Evolutionary conservation across 2,329 filamentous ascomycete species (phyloP).

Genomic region (Diaporthe ilicicola): DNA sequence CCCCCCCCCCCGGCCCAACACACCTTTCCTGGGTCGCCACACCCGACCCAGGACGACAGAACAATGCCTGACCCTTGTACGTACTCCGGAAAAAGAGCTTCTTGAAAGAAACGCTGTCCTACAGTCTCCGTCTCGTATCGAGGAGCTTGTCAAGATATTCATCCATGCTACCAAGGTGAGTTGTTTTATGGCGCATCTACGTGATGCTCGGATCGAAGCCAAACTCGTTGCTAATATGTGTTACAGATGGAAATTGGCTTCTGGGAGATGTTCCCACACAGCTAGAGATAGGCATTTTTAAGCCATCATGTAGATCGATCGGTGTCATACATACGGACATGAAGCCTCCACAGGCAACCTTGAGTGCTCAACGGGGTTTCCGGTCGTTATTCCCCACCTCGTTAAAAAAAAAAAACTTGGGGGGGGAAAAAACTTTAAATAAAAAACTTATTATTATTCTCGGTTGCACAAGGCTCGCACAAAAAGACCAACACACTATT

Average conservation of each 20-base stretch:
- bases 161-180: conserved; percentile 84
- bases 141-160: conserved; percentile 86
- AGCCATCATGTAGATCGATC: background rate
- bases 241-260: conserved; percentile 77
- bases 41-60: too few relatives aligned
- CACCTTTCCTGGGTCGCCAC: too few relatives aligned
- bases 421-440: too few relatives aligned
- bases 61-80: background rate
- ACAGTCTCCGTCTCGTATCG: conserved; percentile 78
- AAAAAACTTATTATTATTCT: too few relatives aligned
- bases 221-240: conserved; percentile 35
- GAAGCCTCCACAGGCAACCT: background rate
- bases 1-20: background rate
- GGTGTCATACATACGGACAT: background rate
- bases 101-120: conserved; percentile 78
- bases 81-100: conserved; percentile 59
- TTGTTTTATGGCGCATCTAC: background rate
- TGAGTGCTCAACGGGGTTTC: background rate
- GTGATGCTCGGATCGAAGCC: conserved; percentile 30
- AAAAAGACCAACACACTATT: background rate
- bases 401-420: background rate
- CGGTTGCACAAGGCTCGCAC: background rate
- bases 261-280: conserved; percentile 69
- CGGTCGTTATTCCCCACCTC: background rate
- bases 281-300: background rate